These are phyloP conservation scores for Pseudocercospora crystallina DNA, from an alignment of 2,329 filamentous ascomycete species.

Conservation along the genomic window DNA sequence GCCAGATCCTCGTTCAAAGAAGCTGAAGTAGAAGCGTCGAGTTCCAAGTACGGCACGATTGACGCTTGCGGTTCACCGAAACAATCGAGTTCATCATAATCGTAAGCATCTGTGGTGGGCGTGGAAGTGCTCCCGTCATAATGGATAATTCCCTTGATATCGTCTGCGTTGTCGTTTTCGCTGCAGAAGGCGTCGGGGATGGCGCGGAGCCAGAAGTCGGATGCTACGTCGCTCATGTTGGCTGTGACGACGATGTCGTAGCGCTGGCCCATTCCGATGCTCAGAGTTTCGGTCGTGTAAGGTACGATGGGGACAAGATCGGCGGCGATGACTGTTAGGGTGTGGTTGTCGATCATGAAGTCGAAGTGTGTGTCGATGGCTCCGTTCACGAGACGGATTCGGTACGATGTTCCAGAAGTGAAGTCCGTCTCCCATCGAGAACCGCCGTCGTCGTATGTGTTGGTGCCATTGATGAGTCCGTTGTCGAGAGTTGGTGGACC, in stretches of 20 bases:
- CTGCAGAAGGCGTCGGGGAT: slow-evolving; percentile 43
- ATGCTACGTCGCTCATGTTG: slow-evolving; percentile 29
- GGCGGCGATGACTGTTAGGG: slow-evolving; percentile 43
- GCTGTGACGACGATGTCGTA: slow-evolving; percentile 37
- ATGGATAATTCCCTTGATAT: slow-evolving; percentile 37
- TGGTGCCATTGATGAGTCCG: slow-evolving; percentile 36
- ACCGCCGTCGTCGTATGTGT: slow-evolving; percentile 25
- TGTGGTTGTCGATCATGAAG: slow-evolving; percentile 42
- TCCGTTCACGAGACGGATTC: slow-evolving; percentile 44
- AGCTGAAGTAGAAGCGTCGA: slow-evolving; percentile 24
- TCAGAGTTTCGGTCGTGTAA: slow-evolving; percentile 38
- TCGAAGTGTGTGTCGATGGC: slow-evolving; percentile 40
- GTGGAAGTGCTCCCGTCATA: slow-evolving; percentile 36
- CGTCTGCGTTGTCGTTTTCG: slow-evolving; percentile 35
- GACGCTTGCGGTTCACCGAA: slow-evolving; percentile 37
- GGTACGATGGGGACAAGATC: slow-evolving; percentile 48
- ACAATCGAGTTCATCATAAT: slow-evolving; percentile 37
- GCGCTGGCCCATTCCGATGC: slow-evolving; percentile 39
- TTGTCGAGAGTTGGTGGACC: slow-evolving; percentile 33
- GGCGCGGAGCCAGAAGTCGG: slow-evolving; percentile 37
- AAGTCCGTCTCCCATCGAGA: slow-evolving; percentile 27
- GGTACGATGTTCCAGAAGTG: slow-evolving; percentile 41
- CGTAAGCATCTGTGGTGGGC: slow-evolving; percentile 33
- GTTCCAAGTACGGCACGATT: slow-evolving; percentile 36
- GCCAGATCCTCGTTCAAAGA: slow-evolving; percentile 13